These are phyloP conservation scores for Acer saccharum DNA, from an alignment of 345 rosid species.

Conservation along the genomic window DNA sequence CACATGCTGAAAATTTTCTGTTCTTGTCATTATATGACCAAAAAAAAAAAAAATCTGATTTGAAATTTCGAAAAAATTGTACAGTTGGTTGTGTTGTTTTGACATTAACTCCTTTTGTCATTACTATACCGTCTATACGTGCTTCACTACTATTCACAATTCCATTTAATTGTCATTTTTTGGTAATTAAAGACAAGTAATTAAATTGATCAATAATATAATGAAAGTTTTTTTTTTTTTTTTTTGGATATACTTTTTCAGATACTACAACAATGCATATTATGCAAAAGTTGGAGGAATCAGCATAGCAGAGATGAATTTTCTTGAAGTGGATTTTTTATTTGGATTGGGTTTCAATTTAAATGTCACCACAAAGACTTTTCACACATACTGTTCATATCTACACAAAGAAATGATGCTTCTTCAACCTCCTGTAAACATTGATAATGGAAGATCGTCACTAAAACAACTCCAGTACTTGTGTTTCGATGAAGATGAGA, in stretches of 20 bases:
- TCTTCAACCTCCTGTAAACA: constrained; percentile 37
- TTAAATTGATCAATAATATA: too few relatives aligned
- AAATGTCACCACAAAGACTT: constrained; percentile 79
- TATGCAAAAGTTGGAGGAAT: constrained; percentile 95
- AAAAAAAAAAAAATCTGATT: not conserved
- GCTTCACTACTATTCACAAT: not conserved
- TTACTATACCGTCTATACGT: not conserved
- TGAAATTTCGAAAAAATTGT: not conserved
- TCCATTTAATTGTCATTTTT: not conserved
- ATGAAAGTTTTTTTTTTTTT: not conserved
- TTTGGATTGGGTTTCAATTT: constrained; percentile 80
- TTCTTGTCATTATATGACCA: not conserved
- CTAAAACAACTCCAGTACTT: constrained; percentile 33
- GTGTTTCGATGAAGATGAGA: constrained; percentile 68
- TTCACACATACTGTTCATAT: constrained; percentile 62
- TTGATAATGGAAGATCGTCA: constrained; percentile 19
- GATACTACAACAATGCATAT: constrained; percentile 87
- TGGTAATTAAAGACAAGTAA: not conserved
- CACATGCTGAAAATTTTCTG: not conserved
- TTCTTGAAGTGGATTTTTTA: constrained; percentile 79
- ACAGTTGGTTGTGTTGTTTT: constrained; percentile 1
- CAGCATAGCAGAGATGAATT: constrained; percentile 83
- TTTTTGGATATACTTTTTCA: constrained; percentile 20
- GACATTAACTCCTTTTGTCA: constrained; percentile 12
- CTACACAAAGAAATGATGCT: constrained; percentile 69